Evolutionary conservation across 305 asterid species (phyloP), one percentile per base, ranked within the genome.

Genomic region (Fraxinus angustifolia): DNA sequence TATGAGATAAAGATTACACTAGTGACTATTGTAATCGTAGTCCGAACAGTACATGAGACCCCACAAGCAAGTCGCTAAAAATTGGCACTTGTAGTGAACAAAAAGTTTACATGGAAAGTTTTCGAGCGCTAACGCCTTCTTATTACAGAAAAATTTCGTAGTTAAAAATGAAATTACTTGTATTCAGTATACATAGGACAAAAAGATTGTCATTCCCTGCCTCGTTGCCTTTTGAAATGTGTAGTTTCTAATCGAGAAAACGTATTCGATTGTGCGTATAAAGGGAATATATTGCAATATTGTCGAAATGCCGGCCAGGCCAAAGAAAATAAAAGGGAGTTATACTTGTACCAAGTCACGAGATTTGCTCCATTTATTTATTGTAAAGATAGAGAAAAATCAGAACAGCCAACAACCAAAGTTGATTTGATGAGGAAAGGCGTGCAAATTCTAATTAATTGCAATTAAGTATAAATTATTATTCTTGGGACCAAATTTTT

Each of bases 261-360:
- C 4, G 0, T 42, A 42, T 42, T 11, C 0, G n/a, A 11, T 42
- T 42, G 53, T 2, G 1, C 5, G 28, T 0, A 10, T 1, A 17
- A 2, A 21, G 8, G 28, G 16, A n/a, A 2, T n/a, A 40, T 10
- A 33, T 12, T 10, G 5, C 17, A 60, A 16, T n/a, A 21, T 56
- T 33, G 73, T 67, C 6, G 8, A 67, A 42, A n/a, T 30, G 88
- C 87, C 86, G 84, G 87, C 81, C 40, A 71, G 67, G 33, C 76
- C 85, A 83, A 78, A 17, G 10, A 11, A 6, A 72, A 70, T 8
- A 2, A 62, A 36, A 12, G 12, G 77, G 78, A 60, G 21, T 19
- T 71, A 14, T 30, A 8, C 78, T 77, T 87, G 83, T 85, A 83
- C 84, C 53, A 73, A 16, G 21, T 87, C 90, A 87, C 88, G 86